Evolutionary conservation across 164 flowering plant genomes (phyloP), one percentile per base, ranked within the genome.

Genomic region (Chimonanthus praecox): DNA sequence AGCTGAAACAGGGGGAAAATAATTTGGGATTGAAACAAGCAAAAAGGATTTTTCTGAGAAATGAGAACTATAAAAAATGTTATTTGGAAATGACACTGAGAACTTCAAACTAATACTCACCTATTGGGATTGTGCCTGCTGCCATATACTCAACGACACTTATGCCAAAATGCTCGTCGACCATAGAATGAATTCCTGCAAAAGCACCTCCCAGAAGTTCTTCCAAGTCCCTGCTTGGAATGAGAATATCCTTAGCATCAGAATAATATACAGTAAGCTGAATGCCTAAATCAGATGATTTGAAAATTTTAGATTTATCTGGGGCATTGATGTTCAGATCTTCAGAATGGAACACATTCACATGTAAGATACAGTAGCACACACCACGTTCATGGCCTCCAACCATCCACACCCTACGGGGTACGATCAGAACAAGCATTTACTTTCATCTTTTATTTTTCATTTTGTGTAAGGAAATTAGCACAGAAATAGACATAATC

Each of bases 121-220:
- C 98, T 51, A 92, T 94, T 73, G 98, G 97, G 72, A 96, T 85
- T 58, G 99, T 92, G 8, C 99, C 99, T 3, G 97, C 93, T 73
- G 99, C 99, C 97, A 96, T 96, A 75, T 89, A 96, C 80, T 95
- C 99, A 10, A 95, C 97, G 16, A 90, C 90, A 69, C 94, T 76
- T 9, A 95, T 92, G 77, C 99, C 99, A 76, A 95, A 95, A 78
- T 95, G 99, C 75, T 95, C 98, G 69, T 95, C 99, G 43, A 80
- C 85, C 99, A 93, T 93, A 48, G 97, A 87, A 78, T 95, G 98
- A 48, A 95, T 83, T 71, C 99, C 99, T 4, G 87, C 92, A 81
- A 81, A 71, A 10, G 98, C 97, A 50, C 86, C 91, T 73, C 90
- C 98, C 74, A 93, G 79, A 65, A 95, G 91, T 78, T 78, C 74